These are phyloP conservation scores for Candida sphagnicola DNA, from an alignment of 805 yeast genomes.

Conservation along the genomic window DNA sequence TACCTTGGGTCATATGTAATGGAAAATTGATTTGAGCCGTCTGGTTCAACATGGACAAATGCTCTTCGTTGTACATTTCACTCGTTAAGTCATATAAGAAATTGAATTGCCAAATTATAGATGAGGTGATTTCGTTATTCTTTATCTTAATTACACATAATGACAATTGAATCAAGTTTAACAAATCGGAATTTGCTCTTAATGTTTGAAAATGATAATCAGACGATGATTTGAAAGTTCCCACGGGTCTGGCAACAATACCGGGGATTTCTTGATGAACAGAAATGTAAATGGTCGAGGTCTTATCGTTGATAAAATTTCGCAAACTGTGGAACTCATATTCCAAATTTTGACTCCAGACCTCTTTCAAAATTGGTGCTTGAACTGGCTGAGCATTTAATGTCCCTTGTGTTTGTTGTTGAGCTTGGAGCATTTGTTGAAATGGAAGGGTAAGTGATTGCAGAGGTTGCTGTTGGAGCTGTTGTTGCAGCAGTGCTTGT, in stretches of 20 bases:
- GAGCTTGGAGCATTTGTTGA: constrained; percentile 15
- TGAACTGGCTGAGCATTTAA: constrained; percentile 22
- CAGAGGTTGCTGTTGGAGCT: constrained; percentile 16
- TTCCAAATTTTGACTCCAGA: constrained; percentile 68
- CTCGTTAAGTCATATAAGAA: constrained; percentile 71
- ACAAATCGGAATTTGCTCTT: constrained; percentile 83
- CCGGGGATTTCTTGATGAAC: constrained; percentile 95
- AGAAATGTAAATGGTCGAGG: constrained; percentile 48
- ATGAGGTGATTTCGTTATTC: constrained; percentile 51
- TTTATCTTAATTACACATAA: constrained; percentile 37
- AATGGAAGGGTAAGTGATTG: constrained; percentile 10
- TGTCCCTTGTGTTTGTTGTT: constrained; percentile 18
- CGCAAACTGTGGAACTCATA: constrained; percentile 62
- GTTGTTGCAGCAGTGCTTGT: constrained; percentile 20
- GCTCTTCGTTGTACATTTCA: constrained; percentile 87
- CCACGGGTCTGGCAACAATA: constrained; percentile 92
- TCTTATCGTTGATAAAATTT: constrained; percentile 50
- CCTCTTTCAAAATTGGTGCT: constrained; percentile 61
- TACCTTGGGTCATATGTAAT: constrained; percentile 71
- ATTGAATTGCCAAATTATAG: constrained; percentile 96
- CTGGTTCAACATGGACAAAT: constrained; percentile 71
- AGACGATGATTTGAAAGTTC: constrained; percentile 80
- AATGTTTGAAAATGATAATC: constrained; percentile 96
- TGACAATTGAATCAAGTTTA: constrained; percentile 75
- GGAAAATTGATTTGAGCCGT: constrained; percentile 78